Base-by-base conservation (phyloP, 2,329 filamentous ascomycete species). In the Dactylella cylindrospora region DNA sequence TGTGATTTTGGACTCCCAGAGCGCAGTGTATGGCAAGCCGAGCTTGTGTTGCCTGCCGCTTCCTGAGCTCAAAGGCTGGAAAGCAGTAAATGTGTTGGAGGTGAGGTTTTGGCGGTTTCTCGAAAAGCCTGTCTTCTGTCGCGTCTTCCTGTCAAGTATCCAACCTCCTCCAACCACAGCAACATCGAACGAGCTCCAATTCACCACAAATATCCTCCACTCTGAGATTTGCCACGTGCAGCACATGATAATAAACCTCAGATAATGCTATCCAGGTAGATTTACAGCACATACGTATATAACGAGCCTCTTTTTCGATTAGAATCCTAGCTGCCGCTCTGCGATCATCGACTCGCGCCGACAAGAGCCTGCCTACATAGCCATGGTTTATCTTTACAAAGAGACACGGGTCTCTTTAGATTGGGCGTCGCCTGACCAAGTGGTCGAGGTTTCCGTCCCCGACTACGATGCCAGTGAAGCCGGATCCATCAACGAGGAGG, bases 331-430 rank as follows among this genome's bases (percentile, higher is more conserved):
- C n/a, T n/a, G n/a, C n/a, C n/a, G n/a, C n/a, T n/a, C n/a, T n/a
- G n/a, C n/a, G n/a, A n/a, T n/a, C n/a, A n/a, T n/a, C n/a, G n/a
- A n/a, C n/a, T n/a, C n/a, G n/a, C n/a, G n/a, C n/a, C n/a, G n/a
- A n/a, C 57, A 40, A 49, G 32, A 29, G 36, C 29, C 32, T 26
- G 32, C 32, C 39, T 43, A n/a, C 38, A 31, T n/a, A n/a, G 39
- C 20, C 32, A 64, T 64, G 59, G 59, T 57, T 10, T 64, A 64
- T 74, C 78, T 88, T 74, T 93, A 86, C 78, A 90, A 90, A 77
- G 89, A 94, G 79, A 89, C 86, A 73, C 84, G 87, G 72, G 77
- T 95, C 74, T 88, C 88, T 73, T 80, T 93, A 69, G 87, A 93
- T 50, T 68, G 66, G 67, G 74, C 76, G 76, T 67, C 77, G 72